Conservation (phyloP, 768 basidiomycete species). For the Panus rudis region DNA sequence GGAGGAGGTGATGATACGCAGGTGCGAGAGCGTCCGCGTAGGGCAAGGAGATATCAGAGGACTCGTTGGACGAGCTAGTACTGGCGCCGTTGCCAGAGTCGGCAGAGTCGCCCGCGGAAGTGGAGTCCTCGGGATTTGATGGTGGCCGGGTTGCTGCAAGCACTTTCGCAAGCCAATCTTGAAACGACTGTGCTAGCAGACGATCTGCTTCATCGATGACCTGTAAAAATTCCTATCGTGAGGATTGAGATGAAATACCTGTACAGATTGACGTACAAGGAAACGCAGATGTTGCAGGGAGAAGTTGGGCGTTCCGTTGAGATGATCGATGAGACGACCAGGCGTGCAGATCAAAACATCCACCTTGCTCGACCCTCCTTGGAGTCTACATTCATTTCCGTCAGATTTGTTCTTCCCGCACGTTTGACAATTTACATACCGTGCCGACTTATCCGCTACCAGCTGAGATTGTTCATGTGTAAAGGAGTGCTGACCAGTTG, state of each 20-base stretch:
- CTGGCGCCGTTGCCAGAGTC: neutral
- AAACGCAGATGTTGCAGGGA: slow-evolving; percentile 94
- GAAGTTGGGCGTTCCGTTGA: slow-evolving; percentile 83
- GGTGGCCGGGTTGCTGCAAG: slow-evolving; percentile 61
- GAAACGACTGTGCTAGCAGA: slow-evolving; percentile 91
- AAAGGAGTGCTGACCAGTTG: slow-evolving; percentile 93
- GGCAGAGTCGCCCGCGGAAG: neutral
- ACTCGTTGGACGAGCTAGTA: neutral
- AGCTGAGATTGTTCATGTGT: slow-evolving; percentile 83
- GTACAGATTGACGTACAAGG: slow-evolving; percentile 46
- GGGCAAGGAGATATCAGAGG: slow-evolving; percentile 9
- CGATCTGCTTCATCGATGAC: slow-evolving; percentile 98
- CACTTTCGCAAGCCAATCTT: slow-evolving; percentile 88
- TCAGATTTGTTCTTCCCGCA: neutral
- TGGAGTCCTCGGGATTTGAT: slow-evolving; percentile 4
- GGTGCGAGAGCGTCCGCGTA: slow-evolving; percentile 58
- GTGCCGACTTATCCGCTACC: slow-evolving; percentile 47
- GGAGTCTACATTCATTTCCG: slow-evolving; percentile 39
- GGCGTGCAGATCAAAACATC: slow-evolving; percentile 96
- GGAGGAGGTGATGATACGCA: slow-evolving; percentile 38
- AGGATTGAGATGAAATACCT: neutral
- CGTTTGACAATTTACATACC: slow-evolving; percentile 32
- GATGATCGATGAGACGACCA: slow-evolving; percentile 89
- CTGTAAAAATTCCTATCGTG: slow-evolving; percentile 30
- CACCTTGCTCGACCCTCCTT: slow-evolving; percentile 84